phyloP scores from a whole-genome alignment of 148 eudicot species.

The Nepenthes mirabilis region DNA sequence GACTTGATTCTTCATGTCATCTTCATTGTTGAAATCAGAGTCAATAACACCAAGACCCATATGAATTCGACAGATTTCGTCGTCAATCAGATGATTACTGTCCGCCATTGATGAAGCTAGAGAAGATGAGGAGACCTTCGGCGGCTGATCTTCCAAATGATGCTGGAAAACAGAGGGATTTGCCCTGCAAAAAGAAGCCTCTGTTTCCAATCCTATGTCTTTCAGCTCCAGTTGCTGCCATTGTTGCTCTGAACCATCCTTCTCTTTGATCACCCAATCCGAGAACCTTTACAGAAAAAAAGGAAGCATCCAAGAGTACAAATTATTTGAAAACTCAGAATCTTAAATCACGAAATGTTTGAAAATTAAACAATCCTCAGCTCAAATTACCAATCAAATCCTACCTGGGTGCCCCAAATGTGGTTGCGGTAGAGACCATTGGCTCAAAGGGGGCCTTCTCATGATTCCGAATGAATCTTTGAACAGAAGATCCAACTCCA shows the following conservation, averaged over 20 bases:
- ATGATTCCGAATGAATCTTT: no score
- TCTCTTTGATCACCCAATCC: not conserved
- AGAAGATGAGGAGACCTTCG: slow-evolving; percentile 9
- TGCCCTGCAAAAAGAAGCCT: slow-evolving; percentile 1
- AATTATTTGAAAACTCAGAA: no score
- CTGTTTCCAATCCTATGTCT: not conserved
- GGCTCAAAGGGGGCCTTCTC: no score
- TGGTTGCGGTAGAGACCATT: no score
- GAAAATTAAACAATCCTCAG: no score
- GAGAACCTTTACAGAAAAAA: not conserved
- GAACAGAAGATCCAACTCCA: no score
- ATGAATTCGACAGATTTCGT: slow-evolving; percentile 27
- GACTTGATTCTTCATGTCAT: not conserved
- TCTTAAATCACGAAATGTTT: not conserved
- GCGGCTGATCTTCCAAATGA: slow-evolving; percentile 17
- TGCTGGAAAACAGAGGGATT: slow-evolving; percentile 19
- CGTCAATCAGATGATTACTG: slow-evolving; percentile 13
- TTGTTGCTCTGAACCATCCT: slow-evolving; percentile 27
- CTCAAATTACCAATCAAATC: no score
- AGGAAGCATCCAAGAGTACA: not conserved
- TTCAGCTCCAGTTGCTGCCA: slow-evolving; percentile 28
- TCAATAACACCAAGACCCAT: slow-evolving; percentile 30
- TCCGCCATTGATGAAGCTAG: slow-evolving; percentile 30
- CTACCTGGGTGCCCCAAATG: no score
- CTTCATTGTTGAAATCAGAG: slow-evolving; percentile 13